Percentiles rank a stretch among this genome's conserved stretches.
These are phyloP conservation scores for Rhynchospora tenuis DNA, from an alignment of 176 grass and related monocot species.

Conservation along the genomic window DNA sequence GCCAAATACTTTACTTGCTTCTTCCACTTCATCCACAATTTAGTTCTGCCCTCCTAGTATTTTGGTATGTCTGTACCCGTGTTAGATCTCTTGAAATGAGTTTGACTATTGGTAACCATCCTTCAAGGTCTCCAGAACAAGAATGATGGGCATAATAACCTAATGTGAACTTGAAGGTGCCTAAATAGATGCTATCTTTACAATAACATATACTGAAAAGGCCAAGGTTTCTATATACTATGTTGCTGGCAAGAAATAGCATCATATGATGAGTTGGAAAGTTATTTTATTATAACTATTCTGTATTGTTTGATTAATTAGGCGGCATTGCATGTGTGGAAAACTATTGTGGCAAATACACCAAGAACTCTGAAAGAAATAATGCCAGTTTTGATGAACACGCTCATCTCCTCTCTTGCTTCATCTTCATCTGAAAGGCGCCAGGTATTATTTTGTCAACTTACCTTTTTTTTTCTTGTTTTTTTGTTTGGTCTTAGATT, in stretches of 20 bases:
- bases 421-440: slow-evolving; percentile 86
- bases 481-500: not conserved
- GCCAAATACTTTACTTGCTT: not conserved
- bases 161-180: too few relatives aligned
- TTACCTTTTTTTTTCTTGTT: slow-evolving; percentile 4
- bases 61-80: not conserved
- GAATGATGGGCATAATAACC: too few relatives aligned
- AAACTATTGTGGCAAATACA: slow-evolving; percentile 97
- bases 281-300: not conserved
- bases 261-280: not conserved
- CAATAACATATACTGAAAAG: not conserved
- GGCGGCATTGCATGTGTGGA: slow-evolving; percentile 95
- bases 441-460: slow-evolving; percentile 50
- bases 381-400: slow-evolving; percentile 96
- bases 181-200: not conserved
- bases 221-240: slow-evolving; percentile 8
- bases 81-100: too few relatives aligned
- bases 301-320: slow-evolving; percentile 26
- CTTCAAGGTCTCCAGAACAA: too few relatives aligned
- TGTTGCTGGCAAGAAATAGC: too few relatives aligned
- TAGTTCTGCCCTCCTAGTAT: not conserved
- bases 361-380: slow-evolving; percentile 97
- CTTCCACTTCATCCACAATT: not conserved
- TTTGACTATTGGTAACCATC: too few relatives aligned
- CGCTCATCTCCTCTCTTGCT: slow-evolving; percentile 90